A percentile compares a stretch with the other conserved stretches of the same genome.
Evolutionary conservation across 768 basidiomycete genomes (phyloP).

Genomic region (Saitozyma sp.): DNA sequence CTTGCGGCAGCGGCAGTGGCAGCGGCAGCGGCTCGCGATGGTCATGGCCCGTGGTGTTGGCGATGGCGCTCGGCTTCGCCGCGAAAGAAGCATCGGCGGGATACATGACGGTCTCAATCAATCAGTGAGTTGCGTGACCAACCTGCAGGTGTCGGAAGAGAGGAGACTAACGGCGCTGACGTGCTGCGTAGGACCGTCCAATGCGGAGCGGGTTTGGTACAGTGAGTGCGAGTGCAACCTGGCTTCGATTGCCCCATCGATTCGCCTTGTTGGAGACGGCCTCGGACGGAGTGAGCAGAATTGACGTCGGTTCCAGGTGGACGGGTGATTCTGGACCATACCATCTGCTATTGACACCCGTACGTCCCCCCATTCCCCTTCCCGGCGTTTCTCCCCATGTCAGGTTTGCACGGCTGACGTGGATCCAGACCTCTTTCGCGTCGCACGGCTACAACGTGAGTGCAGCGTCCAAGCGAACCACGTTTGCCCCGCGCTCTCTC

Average conservation of each 20-base stretch:
- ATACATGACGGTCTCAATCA: neutral
- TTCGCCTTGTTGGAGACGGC: neutral
- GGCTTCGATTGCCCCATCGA: neutral
- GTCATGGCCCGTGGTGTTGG: no score
- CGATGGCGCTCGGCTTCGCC: no score
- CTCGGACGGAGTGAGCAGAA: neutral
- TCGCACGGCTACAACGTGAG: constrained; percentile 45
- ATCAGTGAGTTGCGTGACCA: neutral
- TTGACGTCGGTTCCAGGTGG: constrained; percentile 24
- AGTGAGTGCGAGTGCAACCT: neutral
- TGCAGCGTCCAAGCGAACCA: neutral
- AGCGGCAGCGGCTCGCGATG: no score
- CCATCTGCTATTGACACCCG: constrained; percentile 45
- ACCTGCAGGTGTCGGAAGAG: neutral
- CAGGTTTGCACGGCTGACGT: neutral
- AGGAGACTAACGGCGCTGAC: neutral
- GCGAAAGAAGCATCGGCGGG: neutral
- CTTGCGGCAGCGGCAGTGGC: no score
- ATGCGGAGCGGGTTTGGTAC: neutral
- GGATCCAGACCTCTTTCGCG: constrained; percentile 30
- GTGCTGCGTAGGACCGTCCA: neutral
- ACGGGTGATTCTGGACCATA: constrained; percentile 44
- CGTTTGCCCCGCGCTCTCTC: neutral
- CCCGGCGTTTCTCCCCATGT: no score
- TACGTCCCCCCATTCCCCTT: constrained; percentile 10